Evolutionary conservation across 1,139 yeast genomes (phyloP).

Genomic region (Saccharomyces hybrid): DNA sequence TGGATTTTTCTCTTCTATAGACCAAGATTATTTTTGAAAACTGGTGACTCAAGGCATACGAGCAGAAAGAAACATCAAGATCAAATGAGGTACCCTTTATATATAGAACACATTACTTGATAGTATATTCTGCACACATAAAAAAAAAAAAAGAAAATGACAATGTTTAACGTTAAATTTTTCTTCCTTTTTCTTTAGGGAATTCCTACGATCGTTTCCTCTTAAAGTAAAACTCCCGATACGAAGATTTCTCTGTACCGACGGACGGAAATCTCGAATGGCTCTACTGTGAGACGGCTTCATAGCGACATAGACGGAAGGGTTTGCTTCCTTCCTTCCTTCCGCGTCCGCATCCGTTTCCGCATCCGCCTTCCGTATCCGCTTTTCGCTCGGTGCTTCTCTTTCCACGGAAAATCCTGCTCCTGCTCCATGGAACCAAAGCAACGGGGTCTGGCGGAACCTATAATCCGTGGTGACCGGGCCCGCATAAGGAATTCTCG

Average conservation of each 20-base stretch:
- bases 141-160: not conserved
- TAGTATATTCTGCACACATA: not conserved
- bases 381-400: not conserved
- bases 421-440: not conserved
- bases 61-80: not conserved
- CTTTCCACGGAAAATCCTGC: not conserved
- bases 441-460: not conserved
- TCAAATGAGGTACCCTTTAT: not conserved
- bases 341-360: not conserved
- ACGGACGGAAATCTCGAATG: not conserved
- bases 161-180: not conserved
- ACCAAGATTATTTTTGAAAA: not conserved
- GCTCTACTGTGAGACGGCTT: not conserved
- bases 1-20: not conserved
- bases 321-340: not conserved
- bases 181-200: not conserved
- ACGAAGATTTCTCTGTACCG: not conserved
- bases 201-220: not conserved
- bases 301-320: not conserved
- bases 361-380: not conserved
- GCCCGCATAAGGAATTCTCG: not conserved
- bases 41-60: not conserved
- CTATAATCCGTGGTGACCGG: not conserved
- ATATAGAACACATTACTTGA: not conserved
- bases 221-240: not conserved